Conservation (phyloP, 192 early-diverging fungal species). For the Umbelopsis isabellina region DNA sequence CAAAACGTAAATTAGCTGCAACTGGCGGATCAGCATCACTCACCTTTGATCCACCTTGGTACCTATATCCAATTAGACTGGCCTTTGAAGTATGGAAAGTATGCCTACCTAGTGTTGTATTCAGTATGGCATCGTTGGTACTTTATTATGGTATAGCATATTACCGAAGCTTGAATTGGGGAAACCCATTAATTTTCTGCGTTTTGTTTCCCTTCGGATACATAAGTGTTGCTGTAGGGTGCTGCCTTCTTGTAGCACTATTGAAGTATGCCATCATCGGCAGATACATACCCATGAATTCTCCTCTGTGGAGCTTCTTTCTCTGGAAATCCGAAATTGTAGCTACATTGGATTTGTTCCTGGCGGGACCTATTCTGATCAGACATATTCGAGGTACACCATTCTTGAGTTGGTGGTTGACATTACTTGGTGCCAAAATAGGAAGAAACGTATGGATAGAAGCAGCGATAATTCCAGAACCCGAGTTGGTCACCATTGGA, state of each 20-base stretch:
- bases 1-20: not conserved
- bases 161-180: too few species aligned
- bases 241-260: not conserved
- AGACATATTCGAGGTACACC: not conserved
- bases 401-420: not conserved
- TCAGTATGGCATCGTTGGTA: too few species aligned
- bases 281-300: not conserved
- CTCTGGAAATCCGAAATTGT: not conserved
- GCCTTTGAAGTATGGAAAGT: not conserved
- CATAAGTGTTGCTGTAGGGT: not conserved
- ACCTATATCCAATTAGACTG: not conserved
- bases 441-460: constrained; percentile 6
- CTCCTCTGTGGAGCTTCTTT: constrained; percentile 9
- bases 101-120: not conserved
- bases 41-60: not conserved
- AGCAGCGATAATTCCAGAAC: not conserved
- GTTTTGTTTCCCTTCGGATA: not conserved
- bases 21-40: too few species aligned
- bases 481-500: not conserved
- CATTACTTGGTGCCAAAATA: not conserved
- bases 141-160: not conserved
- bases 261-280: not conserved
- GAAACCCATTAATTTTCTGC: not conserved
- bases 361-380: not conserved
- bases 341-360: not conserved